Conservation (phyloP, 495 filamentous ascomycete species). For the Neohortaea acidophila region DNA sequence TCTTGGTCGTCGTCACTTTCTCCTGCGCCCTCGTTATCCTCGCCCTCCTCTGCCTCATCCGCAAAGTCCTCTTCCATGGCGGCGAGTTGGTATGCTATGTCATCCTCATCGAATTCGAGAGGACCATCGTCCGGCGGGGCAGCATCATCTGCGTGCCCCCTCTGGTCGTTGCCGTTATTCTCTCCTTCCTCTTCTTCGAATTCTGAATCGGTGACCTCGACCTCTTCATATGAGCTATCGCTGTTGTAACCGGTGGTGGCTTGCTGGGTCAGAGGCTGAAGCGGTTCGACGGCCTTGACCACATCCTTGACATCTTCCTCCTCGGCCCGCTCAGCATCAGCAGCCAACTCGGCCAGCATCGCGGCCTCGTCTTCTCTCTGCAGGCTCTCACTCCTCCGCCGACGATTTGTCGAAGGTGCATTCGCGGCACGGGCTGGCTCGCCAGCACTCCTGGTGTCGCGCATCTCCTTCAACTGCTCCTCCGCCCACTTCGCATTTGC, state of each 20-base stretch:
- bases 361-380: conserved; percentile 34
- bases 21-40: conserved; percentile 49
- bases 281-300: conserved; percentile 13
- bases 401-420: conserved; percentile 19
- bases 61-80: conserved; percentile 66
- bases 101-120: conserved; percentile 85
- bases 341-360: conserved; percentile 20
- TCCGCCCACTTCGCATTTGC: conserved; percentile 27
- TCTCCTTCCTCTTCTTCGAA: conserved; percentile 20
- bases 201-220: conserved; percentile 54
- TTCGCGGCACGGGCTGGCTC: conserved; percentile 19
- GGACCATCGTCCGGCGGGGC: conserved; percentile 38
- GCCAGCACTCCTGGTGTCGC: conserved; percentile 19
- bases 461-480: conserved; percentile 29
- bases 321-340: conserved; percentile 10
- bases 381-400: conserved; percentile 20
- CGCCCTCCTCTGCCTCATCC: conserved; percentile 56
- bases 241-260: conserved; percentile 32
- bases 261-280: conserved; percentile 11
- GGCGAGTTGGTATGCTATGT: conserved; percentile 82
- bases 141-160: conserved; percentile 29
- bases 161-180: conserved; percentile 9
- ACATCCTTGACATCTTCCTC: conserved; percentile 5
- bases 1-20: conserved; percentile 35
- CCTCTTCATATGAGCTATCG: conserved; percentile 66